Evolutionary conservation across 1,284 basidiomycete genomes (phyloP).

Genomic region (Cryptococcus jaspeensis): DNA sequence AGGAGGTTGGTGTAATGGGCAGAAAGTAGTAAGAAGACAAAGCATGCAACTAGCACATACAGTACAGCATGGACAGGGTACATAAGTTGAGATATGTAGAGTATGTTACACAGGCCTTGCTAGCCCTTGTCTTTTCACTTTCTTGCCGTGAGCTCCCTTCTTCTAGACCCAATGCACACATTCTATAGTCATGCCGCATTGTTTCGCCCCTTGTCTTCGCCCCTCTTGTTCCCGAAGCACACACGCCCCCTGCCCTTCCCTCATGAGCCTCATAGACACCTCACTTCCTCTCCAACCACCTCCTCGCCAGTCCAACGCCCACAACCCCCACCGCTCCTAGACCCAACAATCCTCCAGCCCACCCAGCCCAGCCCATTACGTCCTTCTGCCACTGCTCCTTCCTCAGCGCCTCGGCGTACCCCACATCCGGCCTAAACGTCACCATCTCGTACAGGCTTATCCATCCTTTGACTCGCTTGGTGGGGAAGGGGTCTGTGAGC

Average conservation of each 20-base stretch:
- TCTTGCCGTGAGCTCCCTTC: too few relatives aligned
- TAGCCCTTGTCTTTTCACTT: too few relatives aligned
- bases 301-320: constrained; percentile 13
- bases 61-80: neutral
- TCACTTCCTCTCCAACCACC: constrained; percentile 15
- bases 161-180: too few relatives aligned
- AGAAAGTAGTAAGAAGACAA: neutral
- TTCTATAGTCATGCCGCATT: too few relatives aligned
- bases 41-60: neutral
- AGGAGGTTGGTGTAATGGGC: constrained; percentile 23
- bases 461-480: constrained; percentile 69
- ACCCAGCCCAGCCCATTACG: constrained; percentile 26
- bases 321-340: constrained; percentile 10
- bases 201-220: too few relatives aligned
- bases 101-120: too few relatives aligned
- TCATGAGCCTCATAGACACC: neutral
- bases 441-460: constrained; percentile 94
- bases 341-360: constrained; percentile 8
- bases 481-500: constrained; percentile 49
- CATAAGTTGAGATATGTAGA: too few relatives aligned
- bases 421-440: constrained; percentile 91
- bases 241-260: too few relatives aligned
- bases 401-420: constrained; percentile 62
- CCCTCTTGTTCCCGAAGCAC: too few relatives aligned
- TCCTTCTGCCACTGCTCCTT: constrained; percentile 48